A percentile compares a stretch with the other conserved stretches of the same genome.
These are phyloP conservation scores for Calonectria pseudoturangicola DNA, from an alignment of 2,329 filamentous ascomycete genomes.

Conservation along the genomic window DNA sequence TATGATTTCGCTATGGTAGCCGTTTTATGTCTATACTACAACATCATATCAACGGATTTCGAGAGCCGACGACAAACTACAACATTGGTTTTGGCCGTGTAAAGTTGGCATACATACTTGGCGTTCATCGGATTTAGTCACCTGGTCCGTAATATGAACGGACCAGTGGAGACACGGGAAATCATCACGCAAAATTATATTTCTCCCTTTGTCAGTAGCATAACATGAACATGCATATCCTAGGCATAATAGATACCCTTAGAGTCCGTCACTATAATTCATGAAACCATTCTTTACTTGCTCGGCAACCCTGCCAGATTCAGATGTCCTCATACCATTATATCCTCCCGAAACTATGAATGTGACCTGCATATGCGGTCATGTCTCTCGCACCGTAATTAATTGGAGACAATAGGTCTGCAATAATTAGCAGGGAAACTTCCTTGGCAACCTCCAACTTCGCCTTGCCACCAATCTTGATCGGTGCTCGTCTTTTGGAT, in stretches of 20 bases:
- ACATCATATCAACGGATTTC: neutral
- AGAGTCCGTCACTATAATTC: constrained; percentile 23
- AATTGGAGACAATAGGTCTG: constrained; percentile 27
- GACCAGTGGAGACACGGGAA: neutral
- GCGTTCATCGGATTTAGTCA: constrained; percentile 8
- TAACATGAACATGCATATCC: constrained; percentile 4
- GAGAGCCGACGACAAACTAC: neutral
- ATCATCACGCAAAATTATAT: neutral
- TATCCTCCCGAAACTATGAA: neutral
- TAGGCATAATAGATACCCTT: constrained; percentile 38
- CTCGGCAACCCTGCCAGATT: neutral
- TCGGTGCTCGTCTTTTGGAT: constrained; percentile 38
- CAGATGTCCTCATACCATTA: neutral
- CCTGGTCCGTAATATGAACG: neutral
- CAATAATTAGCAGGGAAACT: constrained; percentile 45
- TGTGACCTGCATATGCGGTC: neutral
- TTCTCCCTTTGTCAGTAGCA: neutral
- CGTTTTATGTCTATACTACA: neutral
- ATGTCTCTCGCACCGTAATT: neutral
- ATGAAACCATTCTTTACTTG: constrained; percentile 25
- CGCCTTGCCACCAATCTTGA: constrained; percentile 44
- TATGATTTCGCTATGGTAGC: constrained; percentile 5
- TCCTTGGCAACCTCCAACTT: constrained; percentile 32
- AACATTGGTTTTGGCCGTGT: neutral
- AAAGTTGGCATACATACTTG: constrained; percentile 8